Base-by-base conservation (phyloP, 129 eudicot species). In the Kitagawia praeruptora region DNA sequence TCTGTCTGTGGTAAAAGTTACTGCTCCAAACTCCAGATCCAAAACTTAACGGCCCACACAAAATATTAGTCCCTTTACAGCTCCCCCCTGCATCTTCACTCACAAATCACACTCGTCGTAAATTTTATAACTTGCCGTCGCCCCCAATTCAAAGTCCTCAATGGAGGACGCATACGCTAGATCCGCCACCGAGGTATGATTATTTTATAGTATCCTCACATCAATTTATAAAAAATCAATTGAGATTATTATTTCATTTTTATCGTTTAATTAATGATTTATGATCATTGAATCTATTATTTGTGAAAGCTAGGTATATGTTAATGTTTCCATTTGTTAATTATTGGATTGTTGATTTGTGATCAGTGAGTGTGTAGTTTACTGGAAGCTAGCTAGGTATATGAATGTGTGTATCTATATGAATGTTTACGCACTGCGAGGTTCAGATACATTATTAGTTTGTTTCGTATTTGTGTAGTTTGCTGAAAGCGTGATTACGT, bases 151-250 rank as follows among this genome's bases (percentile, higher is more conserved):
- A 45, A 0, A 19, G 54, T 79, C 84, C 83, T 80, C 78, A 63
- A 93, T 93, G 98, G 97, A 93, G 82, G 93, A 93, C 89, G 98
- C 98, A 70, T 91, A 80, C 74, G 97, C 91, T 27, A 89, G 97
- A 93, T 91, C 98, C 78, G 91, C 83, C 58, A 25, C 91, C 37
- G 97, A 93, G 96, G 98, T 91, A 66, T 38, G 42, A 8, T 38
- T 25, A 40, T 40, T 31, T 1, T 31, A n/a, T n/a, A n/a, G n/a
- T n/a, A n/a, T n/a, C n/a, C n/a, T n/a, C n/a, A n/a, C n/a, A n/a
- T n/a, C n/a, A n/a, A n/a, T n/a, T n/a, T n/a, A n/a, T n/a, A n/a
- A 31, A 31, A 31, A 31, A 31, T 14, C 56, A 49, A 49, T 49
- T 15, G 0, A 49, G 56, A 16, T 44, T 44, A 44, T 44, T 44